These are phyloP conservation scores for Selaginella moellendorffii DNA, from an alignment of 75 land plant genomes.

Conservation along the genomic window DNA sequence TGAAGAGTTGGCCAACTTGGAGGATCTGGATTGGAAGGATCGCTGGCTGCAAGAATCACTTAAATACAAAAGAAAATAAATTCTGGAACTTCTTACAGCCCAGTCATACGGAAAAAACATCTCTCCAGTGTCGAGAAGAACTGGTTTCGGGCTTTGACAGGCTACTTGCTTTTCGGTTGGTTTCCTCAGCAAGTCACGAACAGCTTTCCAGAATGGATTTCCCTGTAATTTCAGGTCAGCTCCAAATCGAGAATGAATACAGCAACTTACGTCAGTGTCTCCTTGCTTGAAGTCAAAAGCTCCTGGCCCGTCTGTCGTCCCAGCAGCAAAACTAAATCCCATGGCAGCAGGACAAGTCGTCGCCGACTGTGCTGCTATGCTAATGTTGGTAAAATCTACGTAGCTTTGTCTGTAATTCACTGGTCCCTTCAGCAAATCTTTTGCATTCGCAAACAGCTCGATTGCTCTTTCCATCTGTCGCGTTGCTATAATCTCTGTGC, in stretches of 20 bases:
- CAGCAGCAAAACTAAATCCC: slow-evolving; percentile 96
- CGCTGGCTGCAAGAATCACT: slow-evolving; percentile 49
- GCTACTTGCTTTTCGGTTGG: slow-evolving; percentile 58
- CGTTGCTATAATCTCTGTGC: slow-evolving; percentile 71
- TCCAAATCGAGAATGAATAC: background rate
- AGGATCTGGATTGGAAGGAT: slow-evolving; percentile 88
- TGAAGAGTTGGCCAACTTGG: slow-evolving; percentile 68
- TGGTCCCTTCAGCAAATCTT: slow-evolving; percentile 50
- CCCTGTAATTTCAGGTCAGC: background rate
- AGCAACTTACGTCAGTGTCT: slow-evolving; percentile 40
- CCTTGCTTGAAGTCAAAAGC: slow-evolving; percentile 97
- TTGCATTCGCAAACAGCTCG: slow-evolving; percentile 52
- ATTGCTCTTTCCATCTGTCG: slow-evolving; percentile 62
- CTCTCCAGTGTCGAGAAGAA: slow-evolving; percentile 92
- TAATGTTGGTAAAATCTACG: slow-evolving; percentile 56
- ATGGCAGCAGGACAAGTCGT: slow-evolving; percentile 93
- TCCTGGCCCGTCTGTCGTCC: slow-evolving; percentile 98
- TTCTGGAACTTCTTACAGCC: slow-evolving; percentile 56
- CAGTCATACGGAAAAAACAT: slow-evolving; percentile 78
- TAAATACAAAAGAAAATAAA: background rate
- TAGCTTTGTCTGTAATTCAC: slow-evolving; percentile 60
- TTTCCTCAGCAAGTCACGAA: slow-evolving; percentile 46
- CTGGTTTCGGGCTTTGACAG: slow-evolving; percentile 87
- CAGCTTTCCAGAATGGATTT: slow-evolving; percentile 59
- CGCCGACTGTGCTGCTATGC: slow-evolving; percentile 34